phyloP scores from a whole-genome alignment of 306 rosid genomes.

The Cyclanthera cordifolia region DNA sequence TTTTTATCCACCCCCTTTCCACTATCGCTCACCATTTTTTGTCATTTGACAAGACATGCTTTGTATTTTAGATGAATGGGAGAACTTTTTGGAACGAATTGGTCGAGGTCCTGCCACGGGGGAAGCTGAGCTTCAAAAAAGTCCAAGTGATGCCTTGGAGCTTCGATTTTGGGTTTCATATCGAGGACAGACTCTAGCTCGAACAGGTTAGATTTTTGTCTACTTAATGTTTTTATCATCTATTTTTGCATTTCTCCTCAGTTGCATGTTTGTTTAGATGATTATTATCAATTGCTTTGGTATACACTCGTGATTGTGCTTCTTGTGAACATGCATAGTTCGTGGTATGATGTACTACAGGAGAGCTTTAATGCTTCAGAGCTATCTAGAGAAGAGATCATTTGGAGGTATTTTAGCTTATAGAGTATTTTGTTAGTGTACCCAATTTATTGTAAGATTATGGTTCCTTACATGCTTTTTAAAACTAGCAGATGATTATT shows the following conservation, averaged over 20 bases:
- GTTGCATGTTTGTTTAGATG: conserved; percentile 1
- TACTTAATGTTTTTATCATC: neutral
- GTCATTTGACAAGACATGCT: neutral
- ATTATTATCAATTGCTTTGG: neutral
- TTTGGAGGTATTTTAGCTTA: conserved; percentile 55
- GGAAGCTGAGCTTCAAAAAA: conserved; percentile 66
- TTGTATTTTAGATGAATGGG: conserved; percentile 74
- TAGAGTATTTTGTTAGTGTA: conserved; percentile 6
- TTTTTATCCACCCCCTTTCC: neutral
- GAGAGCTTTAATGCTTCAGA: conserved; percentile 92
- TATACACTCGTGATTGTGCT: conserved; percentile 12
- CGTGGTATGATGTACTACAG: conserved; percentile 99
- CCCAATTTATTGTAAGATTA: conserved; percentile 1
- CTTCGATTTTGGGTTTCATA: conserved; percentile 97
- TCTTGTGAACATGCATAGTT: conserved; percentile 41
- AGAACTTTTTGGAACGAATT: conserved; percentile 81
- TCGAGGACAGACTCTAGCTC: conserved; percentile 96
- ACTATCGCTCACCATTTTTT: neutral
- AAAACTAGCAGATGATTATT: conserved; percentile 36
- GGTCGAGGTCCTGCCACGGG: conserved; percentile 58
- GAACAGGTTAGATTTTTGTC: conserved; percentile 54
- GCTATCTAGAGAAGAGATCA: conserved; percentile 65
- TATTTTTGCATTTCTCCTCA: neutral
- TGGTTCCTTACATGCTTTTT: conserved; percentile 6
- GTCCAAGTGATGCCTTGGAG: conserved; percentile 65